Evolutionary conservation across 805 yeast species (phyloP), one percentile per base, ranked within the genome.

Genomic region (Priceomyces medius): DNA sequence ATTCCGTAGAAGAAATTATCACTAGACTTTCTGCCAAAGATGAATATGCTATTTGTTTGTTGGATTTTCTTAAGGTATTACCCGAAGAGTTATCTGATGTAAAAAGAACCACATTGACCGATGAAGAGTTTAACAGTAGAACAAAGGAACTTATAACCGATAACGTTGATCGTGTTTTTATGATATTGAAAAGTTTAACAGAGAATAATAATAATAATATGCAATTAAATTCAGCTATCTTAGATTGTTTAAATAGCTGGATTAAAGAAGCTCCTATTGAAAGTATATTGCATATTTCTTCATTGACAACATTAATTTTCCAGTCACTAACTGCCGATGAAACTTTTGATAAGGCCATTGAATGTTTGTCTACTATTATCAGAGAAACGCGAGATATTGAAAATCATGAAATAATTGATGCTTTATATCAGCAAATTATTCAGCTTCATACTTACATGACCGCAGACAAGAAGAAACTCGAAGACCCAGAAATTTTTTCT

Each of bases 81-180:
- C 99, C 99, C 1, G 98, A 93, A 60, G 99, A 93, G 63, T 74
- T 89, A 33, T 64, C 82, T 33, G 95, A 85, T 52, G 80, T 82
- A 38, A 85, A 83, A 50, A 81, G 81, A 44, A 79, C 93, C 1
- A 83, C 90, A 13, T 69, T 91, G 48, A 79, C 88, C 4, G 93
- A 86, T 58, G 90, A 85, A 35, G 96, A 91, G 57, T 85, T 84
- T 55, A 73, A 77, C 41, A 49, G 59, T 1, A 77, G 97, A 55
- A 79, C 85, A 2, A 67, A 72, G 34, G 78, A 77, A 44, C 68
- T 91, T 37, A 74, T 93, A 28, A 71, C 77, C 17, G 65, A 76
- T 38, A 88, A 85, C 51, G 85, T 88, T 1, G 81, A 79, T 41
- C 75, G 74, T 28, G 88, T 93, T 1, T 65, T 91, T 38, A 61